Evolutionary conservation across 805 yeast genomes (phyloP), one percentile per base, ranked within the genome.

Genomic region (Candida golubevii): DNA sequence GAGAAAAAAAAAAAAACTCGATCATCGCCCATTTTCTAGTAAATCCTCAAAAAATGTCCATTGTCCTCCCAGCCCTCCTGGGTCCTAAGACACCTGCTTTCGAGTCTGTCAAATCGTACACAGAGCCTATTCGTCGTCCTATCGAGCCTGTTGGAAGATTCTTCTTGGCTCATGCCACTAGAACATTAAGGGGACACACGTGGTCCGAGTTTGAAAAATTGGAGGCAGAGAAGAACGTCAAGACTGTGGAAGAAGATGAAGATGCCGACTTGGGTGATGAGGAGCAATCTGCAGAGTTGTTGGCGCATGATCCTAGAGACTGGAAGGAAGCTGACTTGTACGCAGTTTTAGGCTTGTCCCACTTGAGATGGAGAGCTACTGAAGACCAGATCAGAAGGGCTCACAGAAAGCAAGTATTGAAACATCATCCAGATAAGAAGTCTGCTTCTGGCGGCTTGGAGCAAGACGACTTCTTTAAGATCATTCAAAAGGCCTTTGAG

Each of bases 371-470:
- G 83, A 82, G 71, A 56, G 98, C 99, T 54, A 88, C 88, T 44
- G 90, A 84, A 58, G 95, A 84, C 59, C 97, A 90, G 70, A 82
- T 93, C 62, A 85, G 95, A 72, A 84, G 89, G 67, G 97, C 98
- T 46, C 97, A 91, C 78, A 85, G 99, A 78, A 85, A 84, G 67
- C 95, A 88, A 72, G 98, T 93, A 27, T 78, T 93, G 71, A 88
- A 84, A 74, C 97, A 91, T 69, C 99, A 93, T 68, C 99, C 99
- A 55, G 99, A 93, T 72, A 93, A 93, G 79, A 90, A 88, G 75
- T 89, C 96, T 59, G 96, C 91, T 42, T 66, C 81, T 48, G 96
- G 95, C 53, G 85, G 86, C 36, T 76, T 87, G 62, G 95, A 88
- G 55, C 89, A 87, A 71, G 99, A 93, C 67, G 96, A 93, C 10